phyloP scores from a whole-genome alignment of 768 basidiomycete species.

The Russula foetens region DNA sequence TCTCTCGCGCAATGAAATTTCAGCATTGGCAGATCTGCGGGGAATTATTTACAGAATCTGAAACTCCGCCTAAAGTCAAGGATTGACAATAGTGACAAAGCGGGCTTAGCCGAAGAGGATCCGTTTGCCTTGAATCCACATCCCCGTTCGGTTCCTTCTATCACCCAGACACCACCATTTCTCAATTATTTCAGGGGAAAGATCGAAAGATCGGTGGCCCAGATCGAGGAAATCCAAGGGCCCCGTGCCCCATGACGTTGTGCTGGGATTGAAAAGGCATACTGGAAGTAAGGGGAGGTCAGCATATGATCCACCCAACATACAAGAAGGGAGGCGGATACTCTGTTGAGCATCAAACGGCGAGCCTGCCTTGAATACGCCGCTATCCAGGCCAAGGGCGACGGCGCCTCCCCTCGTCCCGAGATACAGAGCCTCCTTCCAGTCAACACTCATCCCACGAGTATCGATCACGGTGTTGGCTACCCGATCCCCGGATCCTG shows the following conservation, averaged over 20 bases:
- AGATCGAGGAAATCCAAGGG: slow-evolving; percentile 63
- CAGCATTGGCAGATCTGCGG: not conserved
- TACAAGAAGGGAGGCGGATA: slow-evolving; percentile 31
- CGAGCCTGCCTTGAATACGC: slow-evolving; percentile 48
- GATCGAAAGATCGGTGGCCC: slow-evolving; percentile 2
- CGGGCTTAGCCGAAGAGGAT: slow-evolving; percentile 8
- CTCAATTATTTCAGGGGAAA: slow-evolving; percentile 55
- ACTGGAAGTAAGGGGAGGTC: not conserved
- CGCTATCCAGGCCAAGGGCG: slow-evolving; percentile 49
- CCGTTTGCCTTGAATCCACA: slow-evolving; percentile 69
- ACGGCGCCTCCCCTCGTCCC: slow-evolving; percentile 74
- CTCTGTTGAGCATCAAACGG: slow-evolving; percentile 73
- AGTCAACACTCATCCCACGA: slow-evolving; percentile 49
- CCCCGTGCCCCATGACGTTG: slow-evolving; percentile 41
- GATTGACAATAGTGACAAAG: not conserved
- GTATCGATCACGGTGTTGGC: slow-evolving; percentile 3
- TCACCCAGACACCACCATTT: slow-evolving; percentile 91
- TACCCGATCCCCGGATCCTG: slow-evolving; percentile 1
- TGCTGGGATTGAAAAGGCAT: slow-evolving; percentile 17
- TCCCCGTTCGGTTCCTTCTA: slow-evolving; percentile 46
- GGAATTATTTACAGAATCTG: not conserved
- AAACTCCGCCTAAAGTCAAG: not conserved
- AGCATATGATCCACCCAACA: not conserved
- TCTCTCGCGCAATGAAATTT: not conserved
- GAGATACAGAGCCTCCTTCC: slow-evolving; percentile 76